A percentile compares a stretch with the other conserved stretches of the same genome.
Evolutionary conservation across 2,329 filamentous ascomycete genomes (phyloP).

Genomic region (Colletotrichum horii): DNA sequence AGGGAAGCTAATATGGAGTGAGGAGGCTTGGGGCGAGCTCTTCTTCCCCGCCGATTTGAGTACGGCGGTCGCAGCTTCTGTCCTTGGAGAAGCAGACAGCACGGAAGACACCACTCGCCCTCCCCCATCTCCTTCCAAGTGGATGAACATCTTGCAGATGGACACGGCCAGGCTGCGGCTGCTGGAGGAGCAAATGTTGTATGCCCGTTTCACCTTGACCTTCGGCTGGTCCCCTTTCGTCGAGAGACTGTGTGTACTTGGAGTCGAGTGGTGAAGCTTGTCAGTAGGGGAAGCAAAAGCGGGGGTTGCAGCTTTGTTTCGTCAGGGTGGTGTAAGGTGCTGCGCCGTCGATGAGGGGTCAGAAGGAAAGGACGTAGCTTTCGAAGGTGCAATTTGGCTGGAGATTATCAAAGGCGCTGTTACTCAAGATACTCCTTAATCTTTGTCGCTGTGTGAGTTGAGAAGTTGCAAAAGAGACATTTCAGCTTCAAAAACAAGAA

Average conservation of each 20-base stretch:
- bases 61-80: neutral
- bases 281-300: neutral
- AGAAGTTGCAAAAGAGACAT: neutral
- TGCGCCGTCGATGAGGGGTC: slow-evolving; percentile 9
- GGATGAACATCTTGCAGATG: slow-evolving; percentile 26
- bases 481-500: neutral
- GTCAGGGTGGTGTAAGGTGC: slow-evolving; percentile 3
- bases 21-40: slow-evolving; percentile 53
- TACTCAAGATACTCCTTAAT: neutral
- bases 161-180: slow-evolving; percentile 45
- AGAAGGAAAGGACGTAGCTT: neutral
- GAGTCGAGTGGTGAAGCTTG: slow-evolving; percentile 41
- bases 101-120: neutral
- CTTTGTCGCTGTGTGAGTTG: neutral
- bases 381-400: neutral
- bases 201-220: slow-evolving; percentile 56
- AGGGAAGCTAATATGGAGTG: slow-evolving; percentile 59
- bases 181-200: slow-evolving; percentile 57
- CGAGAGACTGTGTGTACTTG: slow-evolving; percentile 44
- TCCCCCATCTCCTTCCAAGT: slow-evolving; percentile 35
- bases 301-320: slow-evolving; percentile 16
- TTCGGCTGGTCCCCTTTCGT: slow-evolving; percentile 57
- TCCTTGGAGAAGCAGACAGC: neutral
- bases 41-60: slow-evolving; percentile 25
- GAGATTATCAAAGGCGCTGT: neutral